Base-by-base conservation (phyloP, 2,329 filamentous ascomycete species). In the Alternaria atra region DNA sequence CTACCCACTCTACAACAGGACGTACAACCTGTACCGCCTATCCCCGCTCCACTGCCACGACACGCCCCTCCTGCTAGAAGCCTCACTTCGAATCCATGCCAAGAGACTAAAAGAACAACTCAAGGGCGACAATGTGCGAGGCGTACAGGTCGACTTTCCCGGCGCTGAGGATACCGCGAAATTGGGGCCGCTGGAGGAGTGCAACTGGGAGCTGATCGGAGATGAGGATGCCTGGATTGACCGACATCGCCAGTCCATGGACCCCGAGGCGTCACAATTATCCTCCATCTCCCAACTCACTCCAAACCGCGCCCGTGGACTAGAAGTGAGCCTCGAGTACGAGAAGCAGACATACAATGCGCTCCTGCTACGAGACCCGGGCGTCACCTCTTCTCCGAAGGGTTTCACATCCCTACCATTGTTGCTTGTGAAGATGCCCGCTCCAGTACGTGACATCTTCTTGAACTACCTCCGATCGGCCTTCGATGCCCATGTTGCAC, bases 11-110 rank as follows among this genome's bases (percentile, higher is more conserved):
- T 84, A 85, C 68, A 82, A 83, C 67, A 81, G 81, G n/a, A 85
- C 84, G 29, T 86, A 84, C 80, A 82, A 77, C n/a, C 73, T 84
- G 52, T 83, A 85, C 70, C 83, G 84, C 64, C 73, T 86, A 8
- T 85, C 84, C 4, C 84, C 84, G n/a, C 80, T 87, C 39, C 81
- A 85, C 69, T 81, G 85, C 67, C 79, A 76, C 58, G 77, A 78
- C 42, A 29, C 70, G 5, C 70, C 70, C 1, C 72, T 80, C 5
- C 73, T 83, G 43, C 55, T 72, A 55, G 75, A 80, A 13, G 57
- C 68, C 25, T 74, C 77, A 20, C 73, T 85, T 13, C 78, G 79
- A 17, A 74, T 76, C 20, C 84, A 86, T 65, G 82, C 84, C 35
- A 78, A 78, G 53, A 80, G 83, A 4, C 75, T 86, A 6, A 79